A percentile compares a stretch with the other conserved stretches of the same genome.
Conservation (phyloP, 148 eudicot genomes). For the Fagopyrum esculentum region DNA sequence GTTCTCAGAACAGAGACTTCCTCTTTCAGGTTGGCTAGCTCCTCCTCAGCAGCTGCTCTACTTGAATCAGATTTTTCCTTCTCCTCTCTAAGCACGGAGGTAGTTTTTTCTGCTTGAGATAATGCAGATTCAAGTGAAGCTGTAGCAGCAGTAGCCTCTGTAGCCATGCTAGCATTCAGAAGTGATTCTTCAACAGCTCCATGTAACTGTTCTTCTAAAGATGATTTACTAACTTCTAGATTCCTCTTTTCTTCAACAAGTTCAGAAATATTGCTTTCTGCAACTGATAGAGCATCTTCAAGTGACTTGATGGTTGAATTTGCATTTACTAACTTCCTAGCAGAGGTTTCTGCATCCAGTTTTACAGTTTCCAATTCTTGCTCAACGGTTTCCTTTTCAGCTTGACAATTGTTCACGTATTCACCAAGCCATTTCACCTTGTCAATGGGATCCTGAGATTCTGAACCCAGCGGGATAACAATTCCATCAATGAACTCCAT, state of each 20-base stretch:
- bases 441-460: slow-evolving; percentile 51
- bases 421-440: slow-evolving; percentile 63
- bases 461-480: slow-evolving; percentile 34
- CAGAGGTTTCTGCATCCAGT: slow-evolving; percentile 39
- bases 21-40: slow-evolving; percentile 52
- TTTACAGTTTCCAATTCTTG: slow-evolving; percentile 47
- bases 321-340: slow-evolving; percentile 40
- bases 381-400: slow-evolving; percentile 39
- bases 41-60: slow-evolving; percentile 45
- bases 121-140: slow-evolving; percentile 55
- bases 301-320: slow-evolving; percentile 37
- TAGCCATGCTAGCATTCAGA: slow-evolving; percentile 27
- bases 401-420: slow-evolving; percentile 46
- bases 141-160: slow-evolving; percentile 41
- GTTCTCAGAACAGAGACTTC: slow-evolving; percentile 37
- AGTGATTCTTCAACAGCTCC: slow-evolving; percentile 43
- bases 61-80: slow-evolving; percentile 49
- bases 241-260: slow-evolving; percentile 60
- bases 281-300: slow-evolving; percentile 55
- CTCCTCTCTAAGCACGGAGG: slow-evolving; percentile 43
- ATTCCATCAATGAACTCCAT: slow-evolving; percentile 48
- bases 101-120: slow-evolving; percentile 45
- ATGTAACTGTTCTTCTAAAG: slow-evolving; percentile 40
- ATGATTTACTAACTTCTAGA: slow-evolving; percentile 38
- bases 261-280: slow-evolving; percentile 36